A percentile compares a stretch with the other conserved stretches of the same genome.
Conservation (phyloP, 257 asterid genomes). For the Przewalskia tangutica region DNA sequence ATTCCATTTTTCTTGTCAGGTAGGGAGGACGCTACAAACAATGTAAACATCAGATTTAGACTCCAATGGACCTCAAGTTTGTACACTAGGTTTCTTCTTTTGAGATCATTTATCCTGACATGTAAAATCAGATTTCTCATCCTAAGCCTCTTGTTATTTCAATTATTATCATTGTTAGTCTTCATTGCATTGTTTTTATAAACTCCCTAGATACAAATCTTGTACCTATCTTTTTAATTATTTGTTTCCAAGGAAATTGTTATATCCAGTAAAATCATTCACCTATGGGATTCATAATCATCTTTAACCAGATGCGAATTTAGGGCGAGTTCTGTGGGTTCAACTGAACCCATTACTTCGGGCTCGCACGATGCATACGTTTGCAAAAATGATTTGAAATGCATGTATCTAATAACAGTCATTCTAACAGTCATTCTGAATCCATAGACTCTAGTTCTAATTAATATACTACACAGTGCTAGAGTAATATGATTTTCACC, state of each 20-base stretch:
- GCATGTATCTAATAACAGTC: too few relatives aligned
- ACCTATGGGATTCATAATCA: background rate
- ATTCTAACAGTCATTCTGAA: background rate
- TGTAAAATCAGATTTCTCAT: background rate
- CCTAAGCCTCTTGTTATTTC: background rate
- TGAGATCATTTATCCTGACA: background rate
- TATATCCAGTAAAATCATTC: background rate
- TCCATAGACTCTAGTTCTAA: background rate
- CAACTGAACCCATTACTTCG: background rate
- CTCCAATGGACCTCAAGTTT: slow-evolving; percentile 4
- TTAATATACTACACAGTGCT: background rate
- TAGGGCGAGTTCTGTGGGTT: background rate
- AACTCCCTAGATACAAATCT: background rate
- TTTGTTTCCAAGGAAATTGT: background rate
- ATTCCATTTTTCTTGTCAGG: background rate
- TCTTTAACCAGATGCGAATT: background rate
- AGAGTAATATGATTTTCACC: background rate
- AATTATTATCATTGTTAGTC: background rate
- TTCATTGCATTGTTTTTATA: background rate
- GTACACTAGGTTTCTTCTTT: background rate
- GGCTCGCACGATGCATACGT: background rate
- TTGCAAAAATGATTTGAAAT: background rate
- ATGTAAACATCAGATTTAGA: background rate
- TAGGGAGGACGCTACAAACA: background rate
- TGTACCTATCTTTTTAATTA: slow-evolving; percentile 3